Base-by-base conservation (phyloP, 805 yeast species). In the Lipomyces yamadae region DNA sequence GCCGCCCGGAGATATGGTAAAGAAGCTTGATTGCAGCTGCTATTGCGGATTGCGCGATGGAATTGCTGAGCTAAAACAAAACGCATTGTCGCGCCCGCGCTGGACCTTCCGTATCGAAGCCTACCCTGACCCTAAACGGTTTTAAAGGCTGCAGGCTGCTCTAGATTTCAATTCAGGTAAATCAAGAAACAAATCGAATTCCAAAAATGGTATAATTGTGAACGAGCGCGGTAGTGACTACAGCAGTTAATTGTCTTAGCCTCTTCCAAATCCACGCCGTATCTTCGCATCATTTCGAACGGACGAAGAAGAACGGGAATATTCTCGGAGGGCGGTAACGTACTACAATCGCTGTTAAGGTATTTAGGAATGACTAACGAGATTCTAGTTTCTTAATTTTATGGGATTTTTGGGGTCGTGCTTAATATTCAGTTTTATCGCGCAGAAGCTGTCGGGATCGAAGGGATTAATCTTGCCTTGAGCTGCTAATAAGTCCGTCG, bases 341-440 rank as follows among this genome's bases (percentile, higher is more conserved):
- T 11, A n/a, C 15, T 32, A 11, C 56, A 35, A 13, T 4, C 50
- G 15, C 13, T 56, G 4, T 34, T 32, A 39, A 7, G n/a, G 48
- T 24, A 52, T 29, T 52, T 29, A 52, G 3, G 34, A 52, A 32
- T 6, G 55, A 52, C 34, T 52, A 34, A 29, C 48, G 18, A 3
- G 48, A 42, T 15, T 13, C 8, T 48, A 65, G 83, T 88, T 88
- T 74, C 88, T 88, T 78, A 86, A 91, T 69, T 82, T 92, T 35
- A 79, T 91, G 35, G 97, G 97, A 15, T 91, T 90, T 72, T 76
- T 91, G 15, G 92, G 94, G 0, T 84, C 92, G 18, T 90, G 96
- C 75, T 93, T 90, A 13, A 78, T 88, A 42, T 91, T 92, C 76
- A 88, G 94, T 37, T 86, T 91, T 71, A 86, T 90, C 63, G 92